phyloP scores from a whole-genome alignment of 2,329 filamentous ascomycete genomes.

The Paramyrothecium sp. region DNA sequence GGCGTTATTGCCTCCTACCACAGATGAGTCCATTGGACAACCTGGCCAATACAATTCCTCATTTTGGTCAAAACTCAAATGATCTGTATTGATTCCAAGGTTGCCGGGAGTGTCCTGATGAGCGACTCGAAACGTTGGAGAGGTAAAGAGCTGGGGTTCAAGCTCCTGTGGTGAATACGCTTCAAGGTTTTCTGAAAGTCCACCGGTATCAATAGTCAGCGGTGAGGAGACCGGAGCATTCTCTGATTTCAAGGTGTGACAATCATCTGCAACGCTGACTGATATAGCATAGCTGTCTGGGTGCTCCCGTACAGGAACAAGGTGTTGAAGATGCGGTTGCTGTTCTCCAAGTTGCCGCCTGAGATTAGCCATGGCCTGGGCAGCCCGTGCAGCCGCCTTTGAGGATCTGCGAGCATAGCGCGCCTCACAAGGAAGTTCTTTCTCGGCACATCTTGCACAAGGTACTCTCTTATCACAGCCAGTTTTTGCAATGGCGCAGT shows the following conservation, averaged over 20 bases:
- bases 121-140: not conserved
- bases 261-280: not conserved
- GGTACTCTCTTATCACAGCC: constrained; percentile 36
- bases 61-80: too few relatives aligned
- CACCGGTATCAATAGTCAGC: not conserved
- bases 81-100: too few relatives aligned
- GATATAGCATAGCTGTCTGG: not conserved
- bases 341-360: not conserved
- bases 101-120: too few relatives aligned
- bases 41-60: too few relatives aligned
- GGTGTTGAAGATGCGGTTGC: not conserved
- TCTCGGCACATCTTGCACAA: constrained; percentile 35
- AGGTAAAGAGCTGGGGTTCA: not conserved
- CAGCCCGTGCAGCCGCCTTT: constrained; percentile 43
- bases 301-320: not conserved
- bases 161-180: not conserved
- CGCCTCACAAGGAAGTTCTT: constrained; percentile 34
- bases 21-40: too few relatives aligned
- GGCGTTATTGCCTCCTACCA: too few relatives aligned
- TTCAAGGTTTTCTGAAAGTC: not conserved
- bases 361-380: constrained; percentile 27
- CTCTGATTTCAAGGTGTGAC: not conserved
- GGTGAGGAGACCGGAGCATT: not conserved
- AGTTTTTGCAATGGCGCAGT: constrained; percentile 36
- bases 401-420: constrained; percentile 50